Conservation (phyloP, 2,329 filamentous ascomycete species). For the Blumeriella jaapii region DNA sequence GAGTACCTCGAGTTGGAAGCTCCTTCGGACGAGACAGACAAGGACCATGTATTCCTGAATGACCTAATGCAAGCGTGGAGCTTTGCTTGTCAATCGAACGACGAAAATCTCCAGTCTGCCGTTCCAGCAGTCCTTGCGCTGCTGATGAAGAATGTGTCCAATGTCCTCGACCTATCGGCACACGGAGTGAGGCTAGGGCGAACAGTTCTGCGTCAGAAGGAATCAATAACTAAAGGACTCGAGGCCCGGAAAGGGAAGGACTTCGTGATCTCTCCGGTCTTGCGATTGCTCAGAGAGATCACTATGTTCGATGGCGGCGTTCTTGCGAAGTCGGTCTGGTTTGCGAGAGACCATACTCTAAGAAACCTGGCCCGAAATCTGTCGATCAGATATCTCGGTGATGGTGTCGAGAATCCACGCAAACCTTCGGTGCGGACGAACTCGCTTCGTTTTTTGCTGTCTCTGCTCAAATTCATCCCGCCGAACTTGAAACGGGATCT, state of each 20-base stretch:
- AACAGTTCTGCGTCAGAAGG: constrained; percentile 68
- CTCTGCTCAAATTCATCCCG: constrained; percentile 67
- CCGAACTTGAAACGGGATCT: constrained; percentile 71
- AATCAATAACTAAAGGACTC: constrained; percentile 67
- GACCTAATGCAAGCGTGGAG: constrained; percentile 85
- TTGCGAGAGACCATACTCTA: constrained; percentile 66
- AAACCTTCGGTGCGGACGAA: constrained; percentile 75
- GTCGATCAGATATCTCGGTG: constrained; percentile 50
- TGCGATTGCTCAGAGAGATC: constrained; percentile 79
- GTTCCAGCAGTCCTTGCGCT: constrained; percentile 72
- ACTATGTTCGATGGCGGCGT: constrained; percentile 76
- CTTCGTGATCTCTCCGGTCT: constrained; percentile 76
- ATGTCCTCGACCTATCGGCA: constrained; percentile 59
- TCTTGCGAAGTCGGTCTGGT: constrained; percentile 66
- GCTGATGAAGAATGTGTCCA: constrained; percentile 67
- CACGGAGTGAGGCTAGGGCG: constrained; percentile 71
- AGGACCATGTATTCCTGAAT: constrained; percentile 52
- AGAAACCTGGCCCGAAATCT: constrained; percentile 73
- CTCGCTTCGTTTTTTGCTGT: constrained; percentile 69
- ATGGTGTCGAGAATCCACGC: constrained; percentile 49
- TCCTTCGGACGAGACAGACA: constrained; percentile 39
- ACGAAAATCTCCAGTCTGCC: constrained; percentile 70
- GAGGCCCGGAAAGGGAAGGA: constrained; percentile 74
- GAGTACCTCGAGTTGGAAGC: constrained; percentile 54
- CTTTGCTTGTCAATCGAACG: constrained; percentile 66